Percentiles rank a stretch among this genome's conserved stretches.
phyloP scores from a whole-genome alignment of 192 early-diverging fungal genomes.

The Rhizoclosmatium sp. region DNA sequence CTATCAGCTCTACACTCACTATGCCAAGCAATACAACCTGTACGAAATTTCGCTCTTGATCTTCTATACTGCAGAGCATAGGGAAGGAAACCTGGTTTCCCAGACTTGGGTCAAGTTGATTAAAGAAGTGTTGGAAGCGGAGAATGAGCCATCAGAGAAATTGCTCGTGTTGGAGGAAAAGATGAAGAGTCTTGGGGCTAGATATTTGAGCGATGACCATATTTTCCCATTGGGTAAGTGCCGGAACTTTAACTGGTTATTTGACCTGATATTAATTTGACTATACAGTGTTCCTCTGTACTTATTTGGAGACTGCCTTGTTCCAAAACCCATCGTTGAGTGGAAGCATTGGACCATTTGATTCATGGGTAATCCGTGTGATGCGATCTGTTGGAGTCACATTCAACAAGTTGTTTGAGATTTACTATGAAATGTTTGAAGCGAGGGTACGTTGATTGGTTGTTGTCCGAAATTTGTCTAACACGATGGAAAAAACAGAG shows the following conservation, averaged over 20 bases:
- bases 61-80: constrained; percentile 63
- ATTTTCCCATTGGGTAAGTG: constrained; percentile 38
- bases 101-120: constrained; percentile 35
- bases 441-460: constrained; percentile 16
- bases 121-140: constrained; percentile 6
- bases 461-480: not conserved
- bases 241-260: not conserved
- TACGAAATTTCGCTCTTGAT: constrained; percentile 62
- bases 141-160: not conserved
- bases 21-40: constrained; percentile 58
- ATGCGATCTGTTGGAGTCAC: constrained; percentile 28
- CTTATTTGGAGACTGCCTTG: constrained; percentile 7
- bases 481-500: not conserved
- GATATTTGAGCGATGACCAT: constrained; percentile 25
- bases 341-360: not conserved
- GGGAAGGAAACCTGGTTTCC: constrained; percentile 44
- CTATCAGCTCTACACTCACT: constrained; percentile 55
- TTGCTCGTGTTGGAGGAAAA: constrained; percentile 21
- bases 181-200: constrained; percentile 15
- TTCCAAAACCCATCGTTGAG: constrained; percentile 4
- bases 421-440: constrained; percentile 39
- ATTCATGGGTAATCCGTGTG: constrained; percentile 29
- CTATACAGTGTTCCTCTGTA: constrained; percentile 9
- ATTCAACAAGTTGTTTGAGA: constrained; percentile 29
- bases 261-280: not conserved